A percentile compares a stretch with the other conserved stretches of the same genome.
These are phyloP conservation scores for Mortierella sp. DNA, from an alignment of 371 early-diverging fungal species.

Conservation along the genomic window DNA sequence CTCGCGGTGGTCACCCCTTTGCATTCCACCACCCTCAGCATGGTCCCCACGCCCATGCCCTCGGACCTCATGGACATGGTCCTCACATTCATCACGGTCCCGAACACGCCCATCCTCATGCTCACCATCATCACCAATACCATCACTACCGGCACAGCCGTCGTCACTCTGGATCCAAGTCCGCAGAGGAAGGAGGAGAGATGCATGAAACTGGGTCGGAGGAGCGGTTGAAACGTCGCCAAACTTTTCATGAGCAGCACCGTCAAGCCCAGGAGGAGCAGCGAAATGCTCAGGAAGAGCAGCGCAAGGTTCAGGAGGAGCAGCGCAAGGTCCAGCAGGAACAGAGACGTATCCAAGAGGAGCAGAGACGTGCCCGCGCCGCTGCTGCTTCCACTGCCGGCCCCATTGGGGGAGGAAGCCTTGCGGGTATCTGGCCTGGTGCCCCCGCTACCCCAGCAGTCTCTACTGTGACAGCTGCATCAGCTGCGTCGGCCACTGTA, in stretches of 20 bases:
- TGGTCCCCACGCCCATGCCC: background rate
- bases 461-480: background rate
- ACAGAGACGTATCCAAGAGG: constrained; percentile 10
- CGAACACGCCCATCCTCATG: constrained; percentile 1
- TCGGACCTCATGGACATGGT: background rate
- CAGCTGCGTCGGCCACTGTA: background rate
- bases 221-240: constrained; percentile 44
- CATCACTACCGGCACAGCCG: constrained; percentile 19
- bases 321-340: constrained; percentile 33
- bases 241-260: constrained; percentile 39
- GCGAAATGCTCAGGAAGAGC: constrained; percentile 19
- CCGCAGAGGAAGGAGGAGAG: constrained; percentile 30
- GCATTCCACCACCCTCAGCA: constrained; percentile 19
- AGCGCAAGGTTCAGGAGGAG: constrained; percentile 25
- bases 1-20: background rate
- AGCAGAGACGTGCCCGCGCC: constrained; percentile 19
- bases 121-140: constrained; percentile 15
- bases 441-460: background rate
- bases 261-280: constrained; percentile 16
- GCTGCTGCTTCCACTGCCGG: background rate
- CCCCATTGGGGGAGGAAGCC: constrained; percentile 38
- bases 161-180: constrained; percentile 42
- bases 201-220: background rate
- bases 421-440: constrained; percentile 42
- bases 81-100: constrained; percentile 3